Base-by-base conservation (phyloP, 2,329 filamentous ascomycete species). In the Anisogramma anomala region DNA sequence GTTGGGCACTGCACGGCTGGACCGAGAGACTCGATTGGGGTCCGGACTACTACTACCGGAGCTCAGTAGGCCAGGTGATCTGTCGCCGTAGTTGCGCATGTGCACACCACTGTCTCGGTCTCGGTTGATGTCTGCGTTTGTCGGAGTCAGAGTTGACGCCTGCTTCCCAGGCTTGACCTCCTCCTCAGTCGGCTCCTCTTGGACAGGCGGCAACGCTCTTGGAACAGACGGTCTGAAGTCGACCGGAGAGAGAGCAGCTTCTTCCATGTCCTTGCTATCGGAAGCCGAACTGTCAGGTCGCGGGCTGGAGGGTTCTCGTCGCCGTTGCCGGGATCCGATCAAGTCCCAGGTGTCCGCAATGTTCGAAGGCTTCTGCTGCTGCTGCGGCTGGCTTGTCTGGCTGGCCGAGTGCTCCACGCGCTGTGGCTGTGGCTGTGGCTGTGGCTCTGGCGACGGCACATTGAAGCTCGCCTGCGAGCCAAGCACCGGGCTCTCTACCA, bases 91-190 rank as follows among this genome's bases (percentile, higher is more conserved):
- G 30, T 74, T 70, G 17, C 64, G 66, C 32, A 74, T 59, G 49
- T 76, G 69, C 22, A 77, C 67, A 19, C 71, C 73, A 55, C 74
- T 78, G 51, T 79, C 74, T 32, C 69, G 65, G 49, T 75, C 71
- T 31, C 70, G 58, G 49, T 68, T 69, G 25, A 54, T 41, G 11
- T 69, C 63, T 6, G 57, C 52, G 23, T 53, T 55, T 2, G 50
- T 36, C 23, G 31, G 48, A 49, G 38, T 48, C 41, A 47, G 47
- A 37, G 34, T 35, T 46, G 36, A 39, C 50, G 48, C 39, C 43
- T 40, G 37, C 48, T 46, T 36, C 53, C 17, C 48, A 20, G 53
- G 49, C 3, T 55, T 62, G 42, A 61, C 59, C 31, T 68, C 60
- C 3, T 66, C 64, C 49, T 74, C 71, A 1, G 62, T 60, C 7